phyloP scores from a whole-genome alignment of 2,329 filamentous ascomycete species.

The Talaromyces piceae region DNA sequence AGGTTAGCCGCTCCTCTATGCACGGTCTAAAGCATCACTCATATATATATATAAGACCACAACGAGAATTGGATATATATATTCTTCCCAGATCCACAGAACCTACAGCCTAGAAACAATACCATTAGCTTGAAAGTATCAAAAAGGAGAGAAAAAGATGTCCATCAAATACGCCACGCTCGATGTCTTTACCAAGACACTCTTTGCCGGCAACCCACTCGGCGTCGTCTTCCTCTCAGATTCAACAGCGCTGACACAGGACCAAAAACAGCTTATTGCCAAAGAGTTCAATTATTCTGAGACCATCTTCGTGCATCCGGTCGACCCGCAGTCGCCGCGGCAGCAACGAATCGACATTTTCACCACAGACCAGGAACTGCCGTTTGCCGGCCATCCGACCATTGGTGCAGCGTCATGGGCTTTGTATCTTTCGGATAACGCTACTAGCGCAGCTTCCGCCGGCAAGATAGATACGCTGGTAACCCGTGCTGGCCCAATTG shows the following conservation, averaged over 20 bases:
- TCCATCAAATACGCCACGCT: conserved; percentile 20
- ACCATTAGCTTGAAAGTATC: too few species aligned
- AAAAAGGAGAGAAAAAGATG: background rate
- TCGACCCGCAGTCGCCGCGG: conserved; percentile 11
- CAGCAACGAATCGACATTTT: conserved; percentile 45
- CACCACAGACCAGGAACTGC: conserved; percentile 43
- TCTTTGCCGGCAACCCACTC: conserved; percentile 47
- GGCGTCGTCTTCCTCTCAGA: conserved; percentile 45
- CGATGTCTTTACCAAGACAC: conserved; percentile 37
- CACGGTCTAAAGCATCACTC: too few species aligned
- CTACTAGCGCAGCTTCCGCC: background rate
- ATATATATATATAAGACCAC: too few species aligned
- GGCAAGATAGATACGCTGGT: conserved; percentile 31
- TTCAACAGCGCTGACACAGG: conserved; percentile 34
- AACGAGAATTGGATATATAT: too few species aligned
- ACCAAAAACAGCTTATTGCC: conserved; percentile 48
- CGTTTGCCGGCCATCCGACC: conserved; percentile 53
- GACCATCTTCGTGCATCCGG: conserved; percentile 46
- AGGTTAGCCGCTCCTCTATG: too few species aligned
- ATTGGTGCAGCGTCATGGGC: conserved; percentile 49
- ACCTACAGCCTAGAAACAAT: too few species aligned
- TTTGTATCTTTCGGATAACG: conserved; percentile 19
- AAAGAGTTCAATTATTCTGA: conserved; percentile 53
- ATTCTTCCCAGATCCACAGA: too few species aligned
- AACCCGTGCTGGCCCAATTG: conserved; percentile 53